A percentile compares a stretch with the other conserved stretches of the same genome.
Evolutionary conservation across 495 filamentous ascomycete species (phyloP).

Genomic region (Podospora didyma): DNA sequence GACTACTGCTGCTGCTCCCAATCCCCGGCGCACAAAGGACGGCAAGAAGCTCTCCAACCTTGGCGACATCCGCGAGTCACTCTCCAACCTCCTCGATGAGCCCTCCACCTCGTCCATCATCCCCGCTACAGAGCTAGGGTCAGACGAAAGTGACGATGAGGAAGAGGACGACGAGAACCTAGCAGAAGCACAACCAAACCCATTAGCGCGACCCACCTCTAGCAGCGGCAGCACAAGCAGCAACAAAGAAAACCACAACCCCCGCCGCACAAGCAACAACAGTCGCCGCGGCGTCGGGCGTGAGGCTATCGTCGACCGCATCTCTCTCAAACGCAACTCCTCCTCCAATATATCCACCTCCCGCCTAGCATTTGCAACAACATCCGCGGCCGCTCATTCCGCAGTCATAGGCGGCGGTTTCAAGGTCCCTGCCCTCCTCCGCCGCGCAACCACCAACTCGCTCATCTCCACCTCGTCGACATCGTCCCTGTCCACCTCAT

Average conservation of each 20-base stretch:
- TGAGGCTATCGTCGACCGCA: conserved; percentile 69
- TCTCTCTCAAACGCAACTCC: conserved; percentile 65
- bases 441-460: conserved; percentile 68
- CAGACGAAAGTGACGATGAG: conserved; percentile 39
- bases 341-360: conserved; percentile 39
- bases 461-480: conserved; percentile 14
- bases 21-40: conserved; percentile 59
- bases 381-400: conserved; percentile 9
- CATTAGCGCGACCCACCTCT: conserved; percentile 11
- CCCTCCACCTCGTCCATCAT: conserved; percentile 41
- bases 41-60: conserved; percentile 62
- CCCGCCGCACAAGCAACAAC: conserved; percentile 45
- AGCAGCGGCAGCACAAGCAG: conserved; percentile 6
- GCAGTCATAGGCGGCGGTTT: conserved; percentile 43
- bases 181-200: conserved; percentile 6
- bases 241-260: conserved; percentile 41
- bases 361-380: conserved; percentile 60
- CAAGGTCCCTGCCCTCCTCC: conserved; percentile 73
- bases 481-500: conserved; percentile 15
- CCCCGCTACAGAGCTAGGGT: conserved; percentile 40
- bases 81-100: conserved; percentile 79
- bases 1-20: neutral
- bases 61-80: conserved; percentile 70
- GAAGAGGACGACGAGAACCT: conserved; percentile 10
- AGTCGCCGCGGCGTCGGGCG: conserved; percentile 49